These are phyloP conservation scores for Coemansia sp. DNA, from an alignment of 192 early-diverging fungal species.

Conservation along the genomic window DNA sequence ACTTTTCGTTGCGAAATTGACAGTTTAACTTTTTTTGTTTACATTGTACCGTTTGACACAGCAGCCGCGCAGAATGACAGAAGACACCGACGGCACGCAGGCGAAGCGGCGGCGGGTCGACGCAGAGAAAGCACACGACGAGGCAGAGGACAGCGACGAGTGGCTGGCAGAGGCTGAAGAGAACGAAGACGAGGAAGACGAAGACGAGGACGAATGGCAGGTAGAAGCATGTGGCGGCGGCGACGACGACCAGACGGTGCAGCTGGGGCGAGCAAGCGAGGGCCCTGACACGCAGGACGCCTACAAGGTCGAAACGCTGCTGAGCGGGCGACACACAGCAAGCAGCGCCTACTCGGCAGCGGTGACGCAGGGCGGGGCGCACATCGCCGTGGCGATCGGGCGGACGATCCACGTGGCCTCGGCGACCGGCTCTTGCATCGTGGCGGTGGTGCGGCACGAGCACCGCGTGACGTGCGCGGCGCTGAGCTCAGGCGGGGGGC, in stretches of 20 bases:
- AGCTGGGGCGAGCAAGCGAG: constrained; percentile 7
- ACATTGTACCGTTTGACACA: background rate
- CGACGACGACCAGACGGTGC: constrained; percentile 49
- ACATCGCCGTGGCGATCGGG: constrained; percentile 27
- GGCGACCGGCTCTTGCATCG: constrained; percentile 15
- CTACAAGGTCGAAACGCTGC: constrained; percentile 45
- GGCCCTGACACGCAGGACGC: constrained; percentile 13
- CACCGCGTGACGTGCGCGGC: constrained; percentile 14
- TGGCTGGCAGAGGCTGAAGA: too few species aligned
- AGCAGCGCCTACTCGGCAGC: constrained; percentile 13
- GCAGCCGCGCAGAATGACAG: background rate
- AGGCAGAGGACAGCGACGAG: background rate
- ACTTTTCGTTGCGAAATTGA: too few species aligned
- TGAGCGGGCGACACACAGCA: constrained; percentile 9
- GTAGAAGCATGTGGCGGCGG: constrained; percentile 17
- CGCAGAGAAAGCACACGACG: background rate
- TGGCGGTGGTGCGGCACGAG: constrained; percentile 36
- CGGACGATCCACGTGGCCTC: constrained; percentile 29
- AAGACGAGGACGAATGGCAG: constrained; percentile 12
- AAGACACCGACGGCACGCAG: background rate
- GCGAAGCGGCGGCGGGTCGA: constrained; percentile 3
- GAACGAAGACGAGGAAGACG: background rate
- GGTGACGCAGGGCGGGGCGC: constrained; percentile 1
- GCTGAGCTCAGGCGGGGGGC: constrained; percentile 31
- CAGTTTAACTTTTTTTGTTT: background rate